phyloP scores from a whole-genome alignment of 192 early-diverging fungal genomes.

The Dissophora ornata region DNA sequence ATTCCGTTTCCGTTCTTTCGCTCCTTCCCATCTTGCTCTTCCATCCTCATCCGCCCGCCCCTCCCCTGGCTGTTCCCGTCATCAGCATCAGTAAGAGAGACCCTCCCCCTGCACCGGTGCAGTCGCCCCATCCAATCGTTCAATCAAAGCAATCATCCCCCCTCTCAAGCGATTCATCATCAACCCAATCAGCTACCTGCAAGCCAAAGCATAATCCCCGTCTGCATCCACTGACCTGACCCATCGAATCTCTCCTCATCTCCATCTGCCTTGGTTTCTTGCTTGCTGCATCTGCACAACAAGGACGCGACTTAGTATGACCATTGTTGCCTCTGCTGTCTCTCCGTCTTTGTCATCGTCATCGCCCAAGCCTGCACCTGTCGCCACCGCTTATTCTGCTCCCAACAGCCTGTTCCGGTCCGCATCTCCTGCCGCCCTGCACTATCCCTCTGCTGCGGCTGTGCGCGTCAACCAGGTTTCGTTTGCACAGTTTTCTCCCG shows the following conservation, averaged over 20 bases:
- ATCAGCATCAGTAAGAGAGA: no score
- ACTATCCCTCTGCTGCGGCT: slow-evolving; percentile 3
- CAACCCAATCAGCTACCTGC: no score
- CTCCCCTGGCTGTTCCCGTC: not conserved
- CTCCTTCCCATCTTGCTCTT: not conserved
- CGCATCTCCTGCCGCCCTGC: not conserved
- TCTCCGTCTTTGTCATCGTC: not conserved
- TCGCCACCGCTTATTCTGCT: not conserved
- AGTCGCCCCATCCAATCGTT: no score
- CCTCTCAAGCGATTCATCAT: no score
- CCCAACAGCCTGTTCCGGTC: not conserved
- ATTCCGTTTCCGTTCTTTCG: no score
- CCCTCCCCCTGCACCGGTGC: no score
- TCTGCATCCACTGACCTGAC: not conserved
- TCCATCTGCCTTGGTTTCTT: not conserved
- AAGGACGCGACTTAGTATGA: not conserved
- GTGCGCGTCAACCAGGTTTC: slow-evolving; percentile 6
- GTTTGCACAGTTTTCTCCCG: not conserved
- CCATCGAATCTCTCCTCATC: not conserved
- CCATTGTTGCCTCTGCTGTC: not conserved
- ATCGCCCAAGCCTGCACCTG: not conserved
- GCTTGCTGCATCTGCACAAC: not conserved
- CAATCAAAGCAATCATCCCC: no score
- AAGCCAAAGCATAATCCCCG: no score
- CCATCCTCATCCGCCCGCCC: not conserved